Base-by-base conservation (phyloP, 257 asterid species). In the Phtheirospermum japonicum region DNA sequence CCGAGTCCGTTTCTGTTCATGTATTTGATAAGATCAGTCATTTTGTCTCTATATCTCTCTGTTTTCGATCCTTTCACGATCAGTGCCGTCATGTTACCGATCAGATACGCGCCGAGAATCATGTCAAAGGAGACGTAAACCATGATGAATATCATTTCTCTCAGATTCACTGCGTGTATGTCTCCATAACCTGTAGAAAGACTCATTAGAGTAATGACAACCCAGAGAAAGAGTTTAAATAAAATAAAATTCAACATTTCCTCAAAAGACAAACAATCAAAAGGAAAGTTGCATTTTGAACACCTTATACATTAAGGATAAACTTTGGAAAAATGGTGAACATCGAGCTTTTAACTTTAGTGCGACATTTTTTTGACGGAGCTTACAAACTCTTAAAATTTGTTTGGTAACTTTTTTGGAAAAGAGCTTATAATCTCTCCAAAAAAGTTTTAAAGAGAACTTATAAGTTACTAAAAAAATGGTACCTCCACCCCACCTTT, bases 71-170 rank as follows among this genome's bases (percentile, higher is more conserved):
- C 98, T 75, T 88, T 92, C 49, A 92, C 98, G 2, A 92, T 92
- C 79, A 92, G 45, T 5, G 98, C 98, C 10, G 98, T 92, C 98
- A 92, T 92, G 75, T 92, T 92, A 83, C 98, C 98, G 16, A 92
- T 86, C 81, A 92, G 73, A 71, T 92, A 92, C 30, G 98, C 98
- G 51, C 97, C 86, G 2, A 92, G 93, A 71, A 88, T 77, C 98
- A 92, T 92, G 56, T 88, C 96, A 69, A 88, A 89, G 0, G 98
- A 92, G 33, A 88, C 95, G 51, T 81, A 92, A 45, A 92, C 74
- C 97, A 92, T 92, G 36, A 92, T 66, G 73, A 92, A 92, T 73
- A 92, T 79, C 98, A 92, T 92, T 67, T 92, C 98, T 66, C 98
- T 88, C 67, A 80, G 55, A 66, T 92, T 92, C 23, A 92, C 98